phyloP scores from a whole-genome alignment of 1,284 basidiomycete species.

The Malassezia vespertilionis region DNA sequence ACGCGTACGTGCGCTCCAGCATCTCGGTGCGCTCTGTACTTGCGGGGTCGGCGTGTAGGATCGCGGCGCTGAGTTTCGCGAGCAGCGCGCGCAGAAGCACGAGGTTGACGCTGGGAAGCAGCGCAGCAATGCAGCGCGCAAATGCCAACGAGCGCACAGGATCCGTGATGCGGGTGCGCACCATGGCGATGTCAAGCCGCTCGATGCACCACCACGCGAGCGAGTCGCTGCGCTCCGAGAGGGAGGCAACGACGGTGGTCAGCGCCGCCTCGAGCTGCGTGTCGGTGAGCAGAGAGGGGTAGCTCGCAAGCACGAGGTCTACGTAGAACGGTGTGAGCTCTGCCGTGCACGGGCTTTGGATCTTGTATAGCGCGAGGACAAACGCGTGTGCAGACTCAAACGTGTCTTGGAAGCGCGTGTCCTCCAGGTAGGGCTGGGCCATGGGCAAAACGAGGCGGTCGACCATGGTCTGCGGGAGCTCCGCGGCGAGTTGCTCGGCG shows the following conservation, averaged over 20 bases:
- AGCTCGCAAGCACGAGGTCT: conserved; percentile 24
- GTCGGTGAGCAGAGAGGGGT: conserved; percentile 20
- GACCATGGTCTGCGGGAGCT: conserved; percentile 34
- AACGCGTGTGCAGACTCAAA: conserved; percentile 45
- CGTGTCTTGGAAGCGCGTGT: conserved; percentile 30
- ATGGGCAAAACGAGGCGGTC: conserved; percentile 28
- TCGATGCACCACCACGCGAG: conserved; percentile 37
- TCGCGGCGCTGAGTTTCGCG: conserved; percentile 23
- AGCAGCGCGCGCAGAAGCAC: conserved; percentile 39
- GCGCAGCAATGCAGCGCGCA: conserved; percentile 26
- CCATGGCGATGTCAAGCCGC: conserved; percentile 24
- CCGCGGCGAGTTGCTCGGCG: conserved; percentile 32
- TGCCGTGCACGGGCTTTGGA: conserved; percentile 23
- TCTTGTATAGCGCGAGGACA: conserved; percentile 31
- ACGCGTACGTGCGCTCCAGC: conserved; percentile 34
- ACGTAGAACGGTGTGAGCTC: conserved; percentile 40
- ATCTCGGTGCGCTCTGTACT: conserved; percentile 10
- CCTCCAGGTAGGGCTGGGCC: conserved; percentile 32
- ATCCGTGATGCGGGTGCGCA: conserved; percentile 12
- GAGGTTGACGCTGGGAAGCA: conserved; percentile 37
- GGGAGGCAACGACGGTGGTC: conserved; percentile 30
- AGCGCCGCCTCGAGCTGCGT: conserved; percentile 35
- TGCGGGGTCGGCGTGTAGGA: conserved; percentile 17
- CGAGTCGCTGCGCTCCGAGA: conserved; percentile 35
- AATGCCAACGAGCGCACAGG: conserved; percentile 11